phyloP scores from a whole-genome alignment of 2,329 filamentous ascomycete species.

The Paramyrothecium sp. region DNA sequence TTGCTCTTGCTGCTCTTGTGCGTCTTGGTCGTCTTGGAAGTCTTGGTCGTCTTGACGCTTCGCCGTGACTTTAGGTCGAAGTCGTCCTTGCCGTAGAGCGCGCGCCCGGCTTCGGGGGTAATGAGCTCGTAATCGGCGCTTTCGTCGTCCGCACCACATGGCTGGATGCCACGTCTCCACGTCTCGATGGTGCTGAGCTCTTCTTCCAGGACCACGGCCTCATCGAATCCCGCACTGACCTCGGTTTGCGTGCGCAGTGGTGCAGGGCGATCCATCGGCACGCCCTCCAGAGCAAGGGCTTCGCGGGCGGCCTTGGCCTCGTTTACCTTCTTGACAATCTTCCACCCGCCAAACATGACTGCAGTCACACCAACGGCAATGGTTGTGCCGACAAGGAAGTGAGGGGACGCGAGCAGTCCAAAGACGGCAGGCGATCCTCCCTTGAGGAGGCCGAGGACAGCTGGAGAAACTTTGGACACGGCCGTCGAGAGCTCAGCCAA shows the following conservation, averaged over 20 bases:
- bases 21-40: constrained; percentile 5
- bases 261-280: constrained; percentile 19
- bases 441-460: constrained; percentile 74
- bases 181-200: constrained; percentile 58
- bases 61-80: constrained; percentile 35
- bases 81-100: constrained; percentile 34
- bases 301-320: constrained; percentile 33
- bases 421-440: constrained; percentile 82
- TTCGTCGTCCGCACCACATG: constrained; percentile 41
- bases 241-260: constrained; percentile 25
- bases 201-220: constrained; percentile 26
- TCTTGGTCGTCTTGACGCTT: constrained; percentile 29
- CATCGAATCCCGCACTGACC: constrained; percentile 16
- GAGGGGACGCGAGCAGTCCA: constrained; percentile 80
- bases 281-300: constrained; percentile 23
- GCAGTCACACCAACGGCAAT: constrained; percentile 91
- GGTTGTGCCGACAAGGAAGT: constrained; percentile 91
- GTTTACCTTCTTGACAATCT: constrained; percentile 86
- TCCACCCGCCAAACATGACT: constrained; percentile 94
- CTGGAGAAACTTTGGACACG: constrained; percentile 79
- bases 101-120: constrained; percentile 52
- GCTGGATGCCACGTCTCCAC: constrained; percentile 56
- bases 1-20: constrained; percentile 25
- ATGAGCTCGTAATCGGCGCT: constrained; percentile 56
- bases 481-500: constrained; percentile 87